These are phyloP conservation scores for Marasmius fiardii DNA, from an alignment of 1,284 basidiomycete genomes.

Conservation along the genomic window DNA sequence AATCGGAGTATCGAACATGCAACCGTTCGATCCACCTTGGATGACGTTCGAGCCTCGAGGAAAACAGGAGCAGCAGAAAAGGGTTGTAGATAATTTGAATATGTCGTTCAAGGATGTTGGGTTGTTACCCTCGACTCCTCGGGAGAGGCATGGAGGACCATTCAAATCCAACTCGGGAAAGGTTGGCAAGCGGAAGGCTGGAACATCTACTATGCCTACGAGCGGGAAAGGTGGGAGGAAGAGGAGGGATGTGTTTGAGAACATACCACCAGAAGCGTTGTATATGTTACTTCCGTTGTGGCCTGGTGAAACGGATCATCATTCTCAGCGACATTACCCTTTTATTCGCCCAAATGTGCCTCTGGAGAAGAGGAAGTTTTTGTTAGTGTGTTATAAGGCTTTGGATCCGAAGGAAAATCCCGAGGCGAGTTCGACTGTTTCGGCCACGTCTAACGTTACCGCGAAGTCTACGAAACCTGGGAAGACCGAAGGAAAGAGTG, in stretches of 20 bases:
- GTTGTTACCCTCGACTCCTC: conserved; percentile 56
- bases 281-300: conserved; percentile 83
- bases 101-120: conserved; percentile 77
- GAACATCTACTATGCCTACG: conserved; percentile 12
- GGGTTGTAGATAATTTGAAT: conserved; percentile 65
- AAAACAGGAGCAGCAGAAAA: conserved; percentile 62
- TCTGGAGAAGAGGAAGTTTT: conserved; percentile 57
- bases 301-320: conserved; percentile 67
- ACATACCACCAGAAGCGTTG: conserved; percentile 61
- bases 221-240: conserved; percentile 18
- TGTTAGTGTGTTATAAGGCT: conserved; percentile 63
- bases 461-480: conserved; percentile 30
- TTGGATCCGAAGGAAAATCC: conserved; percentile 1
- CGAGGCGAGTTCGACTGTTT: background rate
- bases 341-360: conserved; percentile 38
- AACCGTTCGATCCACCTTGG: conserved; percentile 62
- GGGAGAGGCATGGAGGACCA: conserved; percentile 11
- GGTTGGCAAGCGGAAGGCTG: conserved; percentile 26
- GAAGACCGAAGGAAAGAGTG: conserved; percentile 26
- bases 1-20: background rate
- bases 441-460: background rate
- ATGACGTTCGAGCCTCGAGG: conserved; percentile 57
- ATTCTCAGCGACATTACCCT: conserved; percentile 27
- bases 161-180: conserved; percentile 7
- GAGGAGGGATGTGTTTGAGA: conserved; percentile 50